Evolutionary conservation across 805 yeast species (phyloP).

Genomic region (Kodamaea fukazawae): DNA sequence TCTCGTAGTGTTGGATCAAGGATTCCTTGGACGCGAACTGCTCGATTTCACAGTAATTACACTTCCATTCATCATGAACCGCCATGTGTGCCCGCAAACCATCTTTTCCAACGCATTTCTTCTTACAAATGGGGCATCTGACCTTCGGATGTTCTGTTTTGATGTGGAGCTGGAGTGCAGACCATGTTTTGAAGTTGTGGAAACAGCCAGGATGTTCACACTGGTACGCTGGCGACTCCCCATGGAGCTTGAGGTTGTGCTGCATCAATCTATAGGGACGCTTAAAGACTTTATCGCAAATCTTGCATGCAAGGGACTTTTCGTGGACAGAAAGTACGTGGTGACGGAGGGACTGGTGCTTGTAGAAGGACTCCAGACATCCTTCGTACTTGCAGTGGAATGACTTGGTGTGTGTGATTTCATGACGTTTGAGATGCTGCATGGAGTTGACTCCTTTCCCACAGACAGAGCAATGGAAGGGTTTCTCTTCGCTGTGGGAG

Average conservation of each 20-base stretch:
- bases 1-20: constrained; percentile 53
- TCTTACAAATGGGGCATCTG: constrained; percentile 62
- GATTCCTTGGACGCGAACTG: constrained; percentile 57
- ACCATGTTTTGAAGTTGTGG: constrained; percentile 64
- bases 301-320: constrained; percentile 50
- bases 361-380: constrained; percentile 68
- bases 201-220: constrained; percentile 66
- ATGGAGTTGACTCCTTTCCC: constrained; percentile 76
- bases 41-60: constrained; percentile 49
- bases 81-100: constrained; percentile 74
- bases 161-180: constrained; percentile 67
- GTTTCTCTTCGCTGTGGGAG: constrained; percentile 63
- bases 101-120: constrained; percentile 66
- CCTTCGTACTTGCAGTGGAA: constrained; percentile 58
- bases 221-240: constrained; percentile 50
- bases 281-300: constrained; percentile 62
- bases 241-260: constrained; percentile 68
- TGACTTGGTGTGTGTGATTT: constrained; percentile 68
- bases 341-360: constrained; percentile 71
- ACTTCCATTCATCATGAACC: constrained; percentile 70
- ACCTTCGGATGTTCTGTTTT: constrained; percentile 72
- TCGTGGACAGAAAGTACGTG: constrained; percentile 68
- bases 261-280: constrained; percentile 63
- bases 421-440: constrained; percentile 84
- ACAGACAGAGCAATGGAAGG: constrained; percentile 70